These are phyloP conservation scores for Emmonsiellopsis sp. DNA, from an alignment of 2,329 filamentous ascomycete genomes.

Conservation along the genomic window DNA sequence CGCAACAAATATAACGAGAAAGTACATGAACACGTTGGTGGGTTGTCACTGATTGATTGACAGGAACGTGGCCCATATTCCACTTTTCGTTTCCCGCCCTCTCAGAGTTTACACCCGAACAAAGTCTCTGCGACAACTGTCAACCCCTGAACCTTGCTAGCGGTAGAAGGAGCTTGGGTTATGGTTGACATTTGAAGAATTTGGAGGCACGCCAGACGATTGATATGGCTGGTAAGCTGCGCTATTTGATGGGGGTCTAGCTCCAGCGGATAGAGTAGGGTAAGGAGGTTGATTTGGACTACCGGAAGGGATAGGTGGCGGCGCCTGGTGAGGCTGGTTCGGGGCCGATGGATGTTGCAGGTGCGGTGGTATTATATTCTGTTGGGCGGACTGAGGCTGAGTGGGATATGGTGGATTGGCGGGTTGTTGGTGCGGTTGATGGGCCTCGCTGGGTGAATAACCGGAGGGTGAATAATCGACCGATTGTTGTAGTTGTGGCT, in stretches of 20 bases:
- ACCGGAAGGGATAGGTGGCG: constrained; percentile 26
- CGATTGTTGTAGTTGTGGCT: constrained; percentile 17
- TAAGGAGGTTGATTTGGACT: constrained; percentile 25
- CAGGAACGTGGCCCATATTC: no score
- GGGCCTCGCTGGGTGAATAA: constrained; percentile 30
- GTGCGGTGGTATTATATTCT: constrained; percentile 12
- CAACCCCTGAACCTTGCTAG: constrained; percentile 9
- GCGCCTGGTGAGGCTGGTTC: constrained; percentile 18
- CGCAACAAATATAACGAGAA: no score
- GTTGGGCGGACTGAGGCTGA: constrained; percentile 14
- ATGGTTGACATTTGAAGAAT: constrained; percentile 15
- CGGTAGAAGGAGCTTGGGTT: constrained; percentile 34
- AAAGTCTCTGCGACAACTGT: no score
- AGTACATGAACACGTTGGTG: no score
- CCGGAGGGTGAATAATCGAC: constrained; percentile 31
- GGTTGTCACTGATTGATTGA: no score
- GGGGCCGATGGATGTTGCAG: constrained; percentile 17
- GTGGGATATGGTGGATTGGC: constrained; percentile 15
- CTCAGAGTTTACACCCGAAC: no score
- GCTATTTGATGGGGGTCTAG: constrained; percentile 12
- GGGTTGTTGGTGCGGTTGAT: constrained; percentile 7
- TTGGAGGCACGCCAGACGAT: constrained; percentile 19
- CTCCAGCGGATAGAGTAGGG: constrained; percentile 21
- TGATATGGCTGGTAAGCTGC: constrained; percentile 30
- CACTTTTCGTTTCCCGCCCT: no score